These are phyloP conservation scores for Neofusicoccum kwambonambiense DNA, from an alignment of 2,329 filamentous ascomycete genomes.

Conservation along the genomic window DNA sequence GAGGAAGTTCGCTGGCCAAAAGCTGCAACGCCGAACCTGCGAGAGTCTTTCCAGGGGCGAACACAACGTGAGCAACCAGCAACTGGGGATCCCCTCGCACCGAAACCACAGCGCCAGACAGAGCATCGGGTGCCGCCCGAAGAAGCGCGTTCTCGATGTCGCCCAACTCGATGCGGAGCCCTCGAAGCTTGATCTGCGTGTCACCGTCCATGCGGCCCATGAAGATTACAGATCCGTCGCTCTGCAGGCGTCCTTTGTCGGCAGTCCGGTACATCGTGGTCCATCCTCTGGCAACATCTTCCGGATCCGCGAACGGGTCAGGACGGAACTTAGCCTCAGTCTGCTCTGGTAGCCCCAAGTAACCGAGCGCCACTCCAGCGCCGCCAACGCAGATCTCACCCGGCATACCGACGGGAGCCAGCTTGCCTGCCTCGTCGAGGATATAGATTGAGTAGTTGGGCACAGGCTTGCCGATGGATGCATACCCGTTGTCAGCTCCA, in stretches of 20 bases:
- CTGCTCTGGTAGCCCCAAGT: slow-evolving; percentile 29
- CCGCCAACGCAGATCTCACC: slow-evolving; percentile 48
- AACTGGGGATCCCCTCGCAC: slow-evolving; percentile 26
- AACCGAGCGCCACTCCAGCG: slow-evolving; percentile 36
- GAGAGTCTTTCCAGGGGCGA: too few species aligned
- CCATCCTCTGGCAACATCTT: slow-evolving; percentile 20
- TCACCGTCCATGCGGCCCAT: slow-evolving; percentile 22
- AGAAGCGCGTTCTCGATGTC: slow-evolving; percentile 40
- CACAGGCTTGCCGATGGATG: slow-evolving; percentile 30
- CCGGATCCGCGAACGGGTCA: background rate
- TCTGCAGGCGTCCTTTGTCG: slow-evolving; percentile 37
- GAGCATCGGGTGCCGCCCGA: slow-evolving; percentile 22
- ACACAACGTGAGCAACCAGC: slow-evolving; percentile 1
- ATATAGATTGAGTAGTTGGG: slow-evolving; percentile 42
- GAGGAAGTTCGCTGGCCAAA: slow-evolving; percentile 25
- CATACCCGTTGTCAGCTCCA: slow-evolving; percentile 21
- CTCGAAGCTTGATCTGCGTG: slow-evolving; percentile 32
- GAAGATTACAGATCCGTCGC: slow-evolving; percentile 37
- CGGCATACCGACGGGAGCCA: slow-evolving; percentile 40
- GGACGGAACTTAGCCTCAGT: slow-evolving; percentile 22
- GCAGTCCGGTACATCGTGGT: slow-evolving; percentile 39
- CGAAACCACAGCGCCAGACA: slow-evolving; percentile 30
- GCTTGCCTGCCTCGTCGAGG: slow-evolving; percentile 38
- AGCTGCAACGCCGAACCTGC: background rate
- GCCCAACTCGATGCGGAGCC: slow-evolving; percentile 39